Percentiles rank a stretch among this genome's conserved stretches.
These are phyloP conservation scores for Dioscorea dumetorum DNA, from an alignment of 106 monocot genomes.

Conservation along the genomic window DNA sequence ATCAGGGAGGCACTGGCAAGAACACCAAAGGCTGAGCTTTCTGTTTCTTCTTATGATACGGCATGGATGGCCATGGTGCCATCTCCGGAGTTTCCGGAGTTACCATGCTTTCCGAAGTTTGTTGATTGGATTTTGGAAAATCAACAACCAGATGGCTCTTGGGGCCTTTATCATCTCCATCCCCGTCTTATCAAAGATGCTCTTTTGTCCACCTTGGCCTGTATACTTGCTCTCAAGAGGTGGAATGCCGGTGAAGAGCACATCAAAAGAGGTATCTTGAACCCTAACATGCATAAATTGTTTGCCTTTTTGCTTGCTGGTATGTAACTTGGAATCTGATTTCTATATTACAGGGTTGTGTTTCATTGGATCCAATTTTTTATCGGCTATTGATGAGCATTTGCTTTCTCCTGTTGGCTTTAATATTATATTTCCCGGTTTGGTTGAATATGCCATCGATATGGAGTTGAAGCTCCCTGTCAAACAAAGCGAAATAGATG, in stretches of 20 bases:
- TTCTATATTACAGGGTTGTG: slow-evolving; percentile 51
- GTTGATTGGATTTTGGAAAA: slow-evolving; percentile 81
- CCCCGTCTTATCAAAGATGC: slow-evolving; percentile 40
- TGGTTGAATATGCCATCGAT: slow-evolving; percentile 49
- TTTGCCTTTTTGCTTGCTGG: slow-evolving; percentile 10
- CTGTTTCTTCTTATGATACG: slow-evolving; percentile 71
- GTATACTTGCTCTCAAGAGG: slow-evolving; percentile 63
- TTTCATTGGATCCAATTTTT: slow-evolving; percentile 56
- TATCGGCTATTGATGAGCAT: slow-evolving; percentile 34
- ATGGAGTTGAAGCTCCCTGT: slow-evolving; percentile 66
- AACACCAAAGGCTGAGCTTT: slow-evolving; percentile 22
- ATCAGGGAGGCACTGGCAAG: slow-evolving; percentile 34
- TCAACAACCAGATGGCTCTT: slow-evolving; percentile 75
- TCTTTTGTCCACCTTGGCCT: slow-evolving; percentile 75
- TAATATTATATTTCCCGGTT: slow-evolving; percentile 72
- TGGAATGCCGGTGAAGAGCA: slow-evolving; percentile 78
- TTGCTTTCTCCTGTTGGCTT: slow-evolving; percentile 74
- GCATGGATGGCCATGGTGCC: slow-evolving; percentile 98
- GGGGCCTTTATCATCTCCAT: slow-evolving; percentile 33
- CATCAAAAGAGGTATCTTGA: slow-evolving; percentile 49
- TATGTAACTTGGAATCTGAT: slow-evolving; percentile 2
- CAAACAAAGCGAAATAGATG: slow-evolving; percentile 23
- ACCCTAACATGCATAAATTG: not conserved
- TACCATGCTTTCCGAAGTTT: slow-evolving; percentile 78
- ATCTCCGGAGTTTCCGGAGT: slow-evolving; percentile 24